A percentile compares a stretch with the other conserved stretches of the same genome.
Conservation (phyloP, 1,284 basidiomycete genomes). For the Cutaneotrichosporon spelunceum region DNA sequence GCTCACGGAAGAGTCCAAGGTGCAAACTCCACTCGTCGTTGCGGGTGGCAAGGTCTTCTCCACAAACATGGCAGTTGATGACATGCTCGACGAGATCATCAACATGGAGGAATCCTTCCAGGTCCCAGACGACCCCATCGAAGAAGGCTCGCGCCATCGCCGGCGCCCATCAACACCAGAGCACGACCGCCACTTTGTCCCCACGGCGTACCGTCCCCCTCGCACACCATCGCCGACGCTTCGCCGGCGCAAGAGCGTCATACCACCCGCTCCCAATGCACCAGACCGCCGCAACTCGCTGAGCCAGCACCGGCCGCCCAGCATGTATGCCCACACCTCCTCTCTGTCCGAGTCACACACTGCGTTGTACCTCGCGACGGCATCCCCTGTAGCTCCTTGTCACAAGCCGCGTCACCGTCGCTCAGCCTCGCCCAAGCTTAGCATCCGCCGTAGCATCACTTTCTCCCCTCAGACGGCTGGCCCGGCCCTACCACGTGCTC, state of each 20-base stretch:
- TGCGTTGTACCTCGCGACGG: conserved; percentile 46
- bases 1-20: background rate
- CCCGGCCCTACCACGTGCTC: conserved; percentile 25
- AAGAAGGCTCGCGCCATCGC: background rate
- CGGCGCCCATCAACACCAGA: conserved; percentile 11
- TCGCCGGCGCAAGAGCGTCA: conserved; percentile 19
- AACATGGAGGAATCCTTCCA: conserved; percentile 50
- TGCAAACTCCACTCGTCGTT: conserved; percentile 24
- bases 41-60: conserved; percentile 19
- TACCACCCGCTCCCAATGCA: conserved; percentile 15
- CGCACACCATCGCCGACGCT: conserved; percentile 37
- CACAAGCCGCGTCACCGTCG: conserved; percentile 23
- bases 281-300: conserved; percentile 20
- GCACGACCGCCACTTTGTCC: conserved; percentile 29
- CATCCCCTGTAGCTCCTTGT: conserved; percentile 32
- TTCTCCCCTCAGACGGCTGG: conserved; percentile 42
- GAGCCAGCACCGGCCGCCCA: conserved; percentile 27
- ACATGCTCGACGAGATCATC: conserved; percentile 53
- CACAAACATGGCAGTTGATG: conserved; percentile 34
- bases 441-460: conserved; percentile 34
- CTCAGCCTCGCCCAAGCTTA: conserved; percentile 39
- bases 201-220: conserved; percentile 36
- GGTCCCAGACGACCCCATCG: conserved; percentile 32
- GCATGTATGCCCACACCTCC: conserved; percentile 39
- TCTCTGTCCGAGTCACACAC: conserved; percentile 49